Base-by-base conservation (phyloP, 345 rosid species). In the Cochlearia excelsa region DNA sequence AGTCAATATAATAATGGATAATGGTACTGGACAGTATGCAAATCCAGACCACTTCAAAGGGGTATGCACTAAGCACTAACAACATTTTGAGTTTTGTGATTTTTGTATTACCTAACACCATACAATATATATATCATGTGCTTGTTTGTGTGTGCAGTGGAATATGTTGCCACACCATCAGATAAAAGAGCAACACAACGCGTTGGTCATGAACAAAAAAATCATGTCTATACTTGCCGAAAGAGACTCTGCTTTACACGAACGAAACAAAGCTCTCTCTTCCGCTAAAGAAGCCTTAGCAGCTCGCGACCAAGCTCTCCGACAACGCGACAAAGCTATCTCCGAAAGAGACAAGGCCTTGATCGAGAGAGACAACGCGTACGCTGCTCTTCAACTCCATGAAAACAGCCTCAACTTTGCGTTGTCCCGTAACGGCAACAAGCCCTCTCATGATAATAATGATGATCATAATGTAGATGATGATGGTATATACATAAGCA, bases 151-250 rank as follows among this genome's bases (percentile, higher is more conserved):
- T 66, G 46, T 80, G 63, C 80, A 89, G 95, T 87, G 95, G 97
- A 81, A 70, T 60, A 70, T 81, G 82, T 58, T 76, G 76, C 80
- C 92, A 5, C 92, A 75, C 61, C 90, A 84, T 79, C 90, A 79
- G 70, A 60, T 79, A 44, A 93, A 93, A 76, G 99, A 85, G 57
- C 86, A 74, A 50, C 77, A 74, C 6, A 84, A 87, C 66, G 99
- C 95, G 4, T 59, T 93, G 48, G 82, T 82, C 23, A 85, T 85
- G 95, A 93, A 89, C 70, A 81, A 84, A 85, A 93, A 88, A 81
- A 84, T 85, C 54, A 83, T 84, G 91, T 61, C 82, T 8, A 89
- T 89, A 47, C 81, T 89, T 27, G 89, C 80, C 4, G 99, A 93
- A 69, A 80, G 86, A 52, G 91, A 89, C 58, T 76, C 81, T 37